A percentile compares a stretch with the other conserved stretches of the same genome.
Conservation (phyloP, 257 asterid species). For the Eucommia ulmoides region DNA sequence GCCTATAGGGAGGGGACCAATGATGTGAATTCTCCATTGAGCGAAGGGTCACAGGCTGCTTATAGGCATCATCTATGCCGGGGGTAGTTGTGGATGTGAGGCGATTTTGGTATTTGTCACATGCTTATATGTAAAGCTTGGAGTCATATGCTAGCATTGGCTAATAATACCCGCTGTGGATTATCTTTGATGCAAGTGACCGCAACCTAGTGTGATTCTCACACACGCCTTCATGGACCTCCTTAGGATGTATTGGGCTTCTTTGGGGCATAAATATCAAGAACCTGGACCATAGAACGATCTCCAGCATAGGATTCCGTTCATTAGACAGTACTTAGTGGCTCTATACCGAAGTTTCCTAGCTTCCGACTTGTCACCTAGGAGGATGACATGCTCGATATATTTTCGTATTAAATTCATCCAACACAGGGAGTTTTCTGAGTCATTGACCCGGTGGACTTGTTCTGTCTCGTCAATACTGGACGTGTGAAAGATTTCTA, state of each 20-base stretch:
- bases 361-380: neutral
- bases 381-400: neutral
- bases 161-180: no score
- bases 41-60: neutral
- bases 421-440: no score
- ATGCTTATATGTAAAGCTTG: neutral
- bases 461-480: no score
- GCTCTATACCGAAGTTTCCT: neutral
- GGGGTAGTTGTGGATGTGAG: neutral
- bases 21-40: neutral
- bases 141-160: neutral
- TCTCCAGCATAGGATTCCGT: neutral
- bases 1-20: neutral
- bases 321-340: neutral
- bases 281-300: neutral
- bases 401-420: no score
- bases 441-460: no score
- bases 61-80: neutral
- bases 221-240: neutral
- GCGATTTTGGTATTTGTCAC: neutral
- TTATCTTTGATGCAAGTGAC: neutral
- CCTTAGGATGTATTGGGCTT: neutral
- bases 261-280: neutral
- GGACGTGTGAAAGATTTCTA: neutral
- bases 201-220: neutral